These are phyloP conservation scores for Aspergillus pseudoviridinutans DNA, from an alignment of 2,329 filamentous ascomycete genomes.

Conservation along the genomic window DNA sequence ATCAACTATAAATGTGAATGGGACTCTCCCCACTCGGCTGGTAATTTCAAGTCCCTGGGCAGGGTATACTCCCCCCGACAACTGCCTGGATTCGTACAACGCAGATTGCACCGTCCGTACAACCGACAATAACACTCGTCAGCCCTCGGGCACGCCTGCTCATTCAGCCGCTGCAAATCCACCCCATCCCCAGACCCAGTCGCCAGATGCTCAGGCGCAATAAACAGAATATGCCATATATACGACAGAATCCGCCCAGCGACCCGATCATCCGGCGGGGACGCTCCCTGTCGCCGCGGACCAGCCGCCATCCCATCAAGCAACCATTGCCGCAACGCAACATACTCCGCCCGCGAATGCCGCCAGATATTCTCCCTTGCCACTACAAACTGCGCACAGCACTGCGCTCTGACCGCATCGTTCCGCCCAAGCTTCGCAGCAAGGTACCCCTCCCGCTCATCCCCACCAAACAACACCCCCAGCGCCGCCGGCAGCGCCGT, in stretches of 20 bases:
- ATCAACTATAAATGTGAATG: conserved; percentile 16
- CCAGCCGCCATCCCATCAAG: conserved; percentile 33
- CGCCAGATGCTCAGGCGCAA: conserved; percentile 4
- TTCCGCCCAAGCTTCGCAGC: conserved; percentile 34
- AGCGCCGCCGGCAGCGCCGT: conserved; percentile 34
- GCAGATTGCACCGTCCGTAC: conserved; percentile 40
- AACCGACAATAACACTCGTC: conserved; percentile 44
- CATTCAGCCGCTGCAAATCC: conserved; percentile 37
- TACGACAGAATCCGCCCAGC: conserved; percentile 48
- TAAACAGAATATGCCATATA: conserved; percentile 49
- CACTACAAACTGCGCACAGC: conserved; percentile 56
- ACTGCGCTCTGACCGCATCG: conserved; percentile 47
- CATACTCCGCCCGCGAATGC: conserved; percentile 49
- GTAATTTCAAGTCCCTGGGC: conserved; percentile 35
- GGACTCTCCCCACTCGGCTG: conserved; percentile 30
- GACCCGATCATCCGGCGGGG: conserved; percentile 41
- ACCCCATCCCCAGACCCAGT: conserved; percentile 15
- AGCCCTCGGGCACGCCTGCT: conserved; percentile 34
- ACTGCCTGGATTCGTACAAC: conserved; percentile 27
- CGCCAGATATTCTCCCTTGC: conserved; percentile 46
- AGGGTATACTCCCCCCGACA: conserved; percentile 40
- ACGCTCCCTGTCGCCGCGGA: conserved; percentile 19
- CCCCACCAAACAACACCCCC: conserved; percentile 32
- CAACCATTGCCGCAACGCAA: conserved; percentile 53
- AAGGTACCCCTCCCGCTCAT: conserved; percentile 28